Percentiles rank a stretch among this genome's conserved stretches.
phyloP scores from a whole-genome alignment of 23 red algal genomes.

The Chondrus crispus region DNA sequence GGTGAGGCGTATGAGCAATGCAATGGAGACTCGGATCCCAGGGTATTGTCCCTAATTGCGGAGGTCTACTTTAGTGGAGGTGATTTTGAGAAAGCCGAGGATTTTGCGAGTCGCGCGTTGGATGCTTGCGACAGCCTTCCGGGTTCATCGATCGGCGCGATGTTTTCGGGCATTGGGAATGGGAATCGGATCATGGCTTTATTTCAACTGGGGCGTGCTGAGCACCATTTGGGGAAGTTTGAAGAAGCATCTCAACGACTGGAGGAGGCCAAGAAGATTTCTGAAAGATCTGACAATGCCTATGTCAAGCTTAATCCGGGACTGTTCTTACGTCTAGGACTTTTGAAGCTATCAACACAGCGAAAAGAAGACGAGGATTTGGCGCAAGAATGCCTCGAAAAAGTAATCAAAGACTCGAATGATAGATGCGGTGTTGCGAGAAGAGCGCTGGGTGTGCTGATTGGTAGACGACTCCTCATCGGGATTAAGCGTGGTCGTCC shows the following conservation, averaged over 20 bases:
- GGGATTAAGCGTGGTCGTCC: conserved; percentile 17
- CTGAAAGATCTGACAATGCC: not conserved
- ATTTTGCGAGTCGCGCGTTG: conserved; percentile 17
- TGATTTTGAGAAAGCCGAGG: conserved; percentile 26
- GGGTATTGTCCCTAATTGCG: conserved; percentile 26
- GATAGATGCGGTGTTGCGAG: conserved; percentile 57
- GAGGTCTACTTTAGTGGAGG: conserved; percentile 51
- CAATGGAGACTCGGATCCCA: conserved; percentile 33
- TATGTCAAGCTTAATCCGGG: conserved; percentile 21
- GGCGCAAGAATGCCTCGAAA: conserved; percentile 53
- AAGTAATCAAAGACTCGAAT: conserved; percentile 21
- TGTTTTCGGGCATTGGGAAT: conserved; percentile 22
- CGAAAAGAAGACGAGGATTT: conserved; percentile 45
- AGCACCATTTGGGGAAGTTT: conserved; percentile 28
- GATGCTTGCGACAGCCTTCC: not conserved
- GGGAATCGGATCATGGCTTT: conserved; percentile 5
- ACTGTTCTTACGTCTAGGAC: conserved; percentile 31
- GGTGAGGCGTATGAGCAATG: conserved; percentile 39
- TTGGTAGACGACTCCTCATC: conserved; percentile 43
- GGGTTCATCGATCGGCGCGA: conserved; percentile 4
- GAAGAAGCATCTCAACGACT: conserved; percentile 19
- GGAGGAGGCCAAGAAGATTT: conserved; percentile 19
- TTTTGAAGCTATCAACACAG: conserved; percentile 49
- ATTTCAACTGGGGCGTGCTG: conserved; percentile 34
- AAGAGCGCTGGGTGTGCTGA: conserved; percentile 36